Evolutionary conservation across 2,329 filamentous ascomycete species (phyloP), one percentile per base, ranked within the genome.

Genomic region (Pseudonectria foliicola): DNA sequence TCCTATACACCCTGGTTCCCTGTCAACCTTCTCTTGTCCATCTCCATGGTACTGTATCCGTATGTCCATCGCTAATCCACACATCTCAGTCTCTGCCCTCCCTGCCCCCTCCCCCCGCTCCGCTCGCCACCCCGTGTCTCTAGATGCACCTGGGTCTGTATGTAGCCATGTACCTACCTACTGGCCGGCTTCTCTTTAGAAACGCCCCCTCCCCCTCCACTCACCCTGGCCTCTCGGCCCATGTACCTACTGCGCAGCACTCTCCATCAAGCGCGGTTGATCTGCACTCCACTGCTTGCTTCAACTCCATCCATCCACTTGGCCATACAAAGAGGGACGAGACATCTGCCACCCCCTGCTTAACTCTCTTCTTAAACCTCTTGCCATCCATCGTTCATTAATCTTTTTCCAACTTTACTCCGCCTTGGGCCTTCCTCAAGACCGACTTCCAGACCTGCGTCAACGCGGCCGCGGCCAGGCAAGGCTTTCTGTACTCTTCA

Each of bases 381-480:
- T 36, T 46, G 38, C 35, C 33, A 39, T 38, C 34, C 36, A 33
- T 29, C 30, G 8, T 30, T 23, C 27, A 35, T 38, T 40, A 41
- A 34, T n/a, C 45, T 43, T 33, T 27, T 35, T 26, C 27, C 32
- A 38, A 40, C 42, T 38, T 31, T 33, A 29, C 32, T 27, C 38
- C 34, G 44, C 39, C 38, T 45, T 37, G 36, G 36, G 49, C 43
- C 46, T 43, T 39, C 39, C 18, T 21, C 5, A 8, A 21, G 5
- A 21, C 18, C 18, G 18, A 21, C 18, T 24, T 29, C 24, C 33
- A 36, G 16, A 33, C 18, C 16, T 28, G 27, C 39, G 40, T 36
- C 53, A 48, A 54, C 46, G 40, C 35, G 45, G 53, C 44, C 54
- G 39, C 39, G 39, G 43, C 50, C 46, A 54, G 37, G 42, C 49